Conservation (phyloP, 805 yeast genomes). For the Candida taoyuanica region DNA sequence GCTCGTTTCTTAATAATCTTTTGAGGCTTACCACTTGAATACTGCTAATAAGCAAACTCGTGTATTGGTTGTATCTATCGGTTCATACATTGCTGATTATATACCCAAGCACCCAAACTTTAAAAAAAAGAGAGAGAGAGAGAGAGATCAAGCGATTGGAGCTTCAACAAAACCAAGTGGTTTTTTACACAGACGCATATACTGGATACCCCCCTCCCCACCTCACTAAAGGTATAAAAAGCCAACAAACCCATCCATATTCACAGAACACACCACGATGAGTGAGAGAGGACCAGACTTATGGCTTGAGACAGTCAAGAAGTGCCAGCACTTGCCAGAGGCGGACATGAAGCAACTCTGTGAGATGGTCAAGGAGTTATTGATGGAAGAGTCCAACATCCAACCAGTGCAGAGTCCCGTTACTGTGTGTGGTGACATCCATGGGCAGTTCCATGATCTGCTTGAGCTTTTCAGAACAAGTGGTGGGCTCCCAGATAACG, state of each 20-base stretch:
- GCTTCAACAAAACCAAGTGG: no score
- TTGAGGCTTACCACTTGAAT: no score
- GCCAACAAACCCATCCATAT: neutral
- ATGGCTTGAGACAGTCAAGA: conserved; percentile 92
- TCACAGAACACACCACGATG: conserved; percentile 35
- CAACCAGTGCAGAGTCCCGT: conserved; percentile 94
- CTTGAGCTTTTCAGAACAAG: conserved; percentile 83
- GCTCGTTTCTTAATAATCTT: no score
- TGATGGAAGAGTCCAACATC: conserved; percentile 94
- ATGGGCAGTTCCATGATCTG: conserved; percentile 95
- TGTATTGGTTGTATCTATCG: no score
- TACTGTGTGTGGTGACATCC: conserved; percentile 96
- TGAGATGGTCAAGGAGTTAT: conserved; percentile 87
- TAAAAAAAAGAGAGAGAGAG: no score
- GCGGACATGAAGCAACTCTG: conserved; percentile 94
- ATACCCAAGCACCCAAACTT: no score
- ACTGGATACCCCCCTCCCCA: neutral
- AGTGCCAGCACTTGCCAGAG: conserved; percentile 85
- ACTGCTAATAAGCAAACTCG: no score
- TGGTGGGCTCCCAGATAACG: conserved; percentile 84
- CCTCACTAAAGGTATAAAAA: neutral
- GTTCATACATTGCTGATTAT: no score
- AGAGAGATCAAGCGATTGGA: no score
- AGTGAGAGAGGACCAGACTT: conserved; percentile 85
- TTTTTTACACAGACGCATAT: no score